Conservation (phyloP, 1,139 yeast genomes). For the Taiozyma sp. region DNA sequence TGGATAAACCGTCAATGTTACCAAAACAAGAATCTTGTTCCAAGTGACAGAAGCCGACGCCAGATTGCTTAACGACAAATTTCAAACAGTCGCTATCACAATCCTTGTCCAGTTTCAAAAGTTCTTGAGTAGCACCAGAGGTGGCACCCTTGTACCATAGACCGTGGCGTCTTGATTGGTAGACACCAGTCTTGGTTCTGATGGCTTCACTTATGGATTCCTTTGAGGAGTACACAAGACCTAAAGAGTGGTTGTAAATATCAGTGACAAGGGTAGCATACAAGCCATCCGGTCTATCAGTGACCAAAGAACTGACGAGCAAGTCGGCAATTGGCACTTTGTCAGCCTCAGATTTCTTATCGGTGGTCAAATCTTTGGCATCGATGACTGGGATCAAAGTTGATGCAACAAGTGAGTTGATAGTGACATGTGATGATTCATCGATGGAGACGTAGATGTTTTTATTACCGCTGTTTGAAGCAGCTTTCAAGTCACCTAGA, state of each 20-base stretch:
- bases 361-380: constrained; percentile 39
- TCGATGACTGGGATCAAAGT: constrained; percentile 49
- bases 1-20: constrained; percentile 53
- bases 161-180: constrained; percentile 86
- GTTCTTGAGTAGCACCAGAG: constrained; percentile 87
- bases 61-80: constrained; percentile 78
- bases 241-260: constrained; percentile 61
- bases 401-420: constrained; percentile 27
- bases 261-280: constrained; percentile 85
- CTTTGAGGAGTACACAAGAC: constrained; percentile 84
- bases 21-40: constrained; percentile 82
- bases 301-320: constrained; percentile 52
- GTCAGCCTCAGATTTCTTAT: constrained; percentile 10
- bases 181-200: constrained; percentile 81
- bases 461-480: constrained; percentile 39
- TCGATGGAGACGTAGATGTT: constrained; percentile 32
- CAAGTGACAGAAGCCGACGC: constrained; percentile 90
- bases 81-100: constrained; percentile 92
- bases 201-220: constrained; percentile 82
- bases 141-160: constrained; percentile 96
- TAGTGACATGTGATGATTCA: constrained; percentile 17
- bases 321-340: constrained; percentile 47
- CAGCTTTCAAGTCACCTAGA: constrained; percentile 21
- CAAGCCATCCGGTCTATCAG: constrained; percentile 86
- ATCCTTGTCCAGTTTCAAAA: constrained; percentile 65